Base-by-base conservation (phyloP, 192 early-diverging fungal genomes). In the Coemansia sp. region DNA sequence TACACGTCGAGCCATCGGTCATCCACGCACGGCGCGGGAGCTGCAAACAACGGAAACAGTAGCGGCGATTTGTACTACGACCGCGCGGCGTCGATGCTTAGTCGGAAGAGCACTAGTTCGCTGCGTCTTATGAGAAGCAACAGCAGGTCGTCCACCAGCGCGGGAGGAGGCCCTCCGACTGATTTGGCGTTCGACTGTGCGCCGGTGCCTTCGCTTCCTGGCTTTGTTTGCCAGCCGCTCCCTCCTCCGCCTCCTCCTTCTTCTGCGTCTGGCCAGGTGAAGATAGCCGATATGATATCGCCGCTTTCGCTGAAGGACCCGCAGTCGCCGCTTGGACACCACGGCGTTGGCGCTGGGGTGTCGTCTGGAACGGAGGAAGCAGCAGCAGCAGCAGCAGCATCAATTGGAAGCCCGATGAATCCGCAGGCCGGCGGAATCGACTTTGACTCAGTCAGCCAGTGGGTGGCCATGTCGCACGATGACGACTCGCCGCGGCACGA, bases 181-280 rank as follows among this genome's bases (percentile, higher is more conserved):
- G 61, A 38, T 48, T 7, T 53, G 9, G 48, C 15, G 4, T 12
- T 42, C 6, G 64, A 61, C 2, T 2, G 32, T 9, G 64, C 64
- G 9, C 58, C 68, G 10, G 56, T 64, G 39, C 16, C 62, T 23
- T 37, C 64, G 13, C 69, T 80, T 26, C 77, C 77, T 11, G 77
- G 66, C 9, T 75, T 75, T 62, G 77, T 80, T 10, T 45, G 72
- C 67, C 69, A 65, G 38, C 77, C 77, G 18, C n/a, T 81, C 54
- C 74, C 74, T 6, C 72, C 73, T 16, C 72, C 72, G 3, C 69
- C 77, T 41, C 62, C 70, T 8, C 23, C 58, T 13, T 50, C 72
- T n/a, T 49, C 64, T 11, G 9, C 64, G 18, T 56, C 63, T 43
- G 60, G 41, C 10, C 64, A 52, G 47, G 41, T 9, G 9, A 50